Evolutionary conservation across 208 protist species (phyloP).

Genomic region (Trypanosoma grayi): DNA sequence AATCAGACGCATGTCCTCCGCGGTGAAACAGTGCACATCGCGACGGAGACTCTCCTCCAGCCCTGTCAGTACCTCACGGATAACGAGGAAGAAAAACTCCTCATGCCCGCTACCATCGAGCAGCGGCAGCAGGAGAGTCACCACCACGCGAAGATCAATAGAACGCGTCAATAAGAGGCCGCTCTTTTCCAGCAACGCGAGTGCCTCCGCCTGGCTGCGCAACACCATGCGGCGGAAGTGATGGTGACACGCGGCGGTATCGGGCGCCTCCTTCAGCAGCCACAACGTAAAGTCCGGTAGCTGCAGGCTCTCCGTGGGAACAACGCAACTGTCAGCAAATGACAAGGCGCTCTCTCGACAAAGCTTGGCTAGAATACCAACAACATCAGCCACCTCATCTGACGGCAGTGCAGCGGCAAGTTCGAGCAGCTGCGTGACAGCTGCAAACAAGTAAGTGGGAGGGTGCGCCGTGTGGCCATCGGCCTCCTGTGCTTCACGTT

Average conservation of each 20-base stretch:
- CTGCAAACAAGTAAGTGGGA: conserved; percentile 22
- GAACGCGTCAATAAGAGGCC: conserved; percentile 36
- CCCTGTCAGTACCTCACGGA: conserved; percentile 56
- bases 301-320: conserved; percentile 34
- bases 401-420: conserved; percentile 2
- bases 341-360: conserved; percentile 21
- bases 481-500: conserved; percentile 3
- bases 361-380: conserved; percentile 9
- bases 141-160: conserved; percentile 45
- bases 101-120: conserved; percentile 60
- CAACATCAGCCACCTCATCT: not conserved
- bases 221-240: conserved; percentile 68
- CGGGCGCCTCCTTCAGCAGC: conserved; percentile 67
- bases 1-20: conserved; percentile 51
- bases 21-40: conserved; percentile 45
- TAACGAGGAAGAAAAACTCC: conserved; percentile 65
- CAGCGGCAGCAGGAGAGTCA: conserved; percentile 54
- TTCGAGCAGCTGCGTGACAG: conserved; percentile 14
- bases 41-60: conserved; percentile 68
- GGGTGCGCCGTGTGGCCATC: conserved; percentile 6
- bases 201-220: conserved; percentile 45
- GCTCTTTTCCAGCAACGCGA: conserved; percentile 51
- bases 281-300: conserved; percentile 62
- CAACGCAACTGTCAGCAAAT: conserved; percentile 34
- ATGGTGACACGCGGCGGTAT: conserved; percentile 33